Evolutionary conservation across 495 filamentous ascomycete genomes (phyloP).

Genomic region (Penicillium crystallinum): DNA sequence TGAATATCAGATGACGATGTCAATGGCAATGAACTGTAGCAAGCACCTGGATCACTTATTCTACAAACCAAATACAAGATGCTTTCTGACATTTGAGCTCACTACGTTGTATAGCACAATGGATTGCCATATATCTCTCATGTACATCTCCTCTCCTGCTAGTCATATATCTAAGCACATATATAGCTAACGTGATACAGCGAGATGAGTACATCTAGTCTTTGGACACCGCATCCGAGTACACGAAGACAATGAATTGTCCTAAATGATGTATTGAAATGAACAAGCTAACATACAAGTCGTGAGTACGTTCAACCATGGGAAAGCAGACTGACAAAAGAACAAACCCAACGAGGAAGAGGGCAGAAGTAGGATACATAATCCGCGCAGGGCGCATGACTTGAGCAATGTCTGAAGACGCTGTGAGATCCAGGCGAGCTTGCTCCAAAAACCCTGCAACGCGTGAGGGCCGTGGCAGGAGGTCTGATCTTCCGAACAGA

Average conservation of each 20-base stretch:
- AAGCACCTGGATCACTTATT: no score
- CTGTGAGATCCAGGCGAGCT: no score
- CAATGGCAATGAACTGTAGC: no score
- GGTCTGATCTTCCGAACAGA: neutral
- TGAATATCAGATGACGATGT: no score
- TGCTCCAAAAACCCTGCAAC: neutral
- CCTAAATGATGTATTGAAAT: conserved; percentile 10
- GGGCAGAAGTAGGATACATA: conserved; percentile 5
- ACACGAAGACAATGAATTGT: neutral
- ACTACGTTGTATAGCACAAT: no score
- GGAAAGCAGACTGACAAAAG: conserved; percentile 5
- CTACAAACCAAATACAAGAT: no score
- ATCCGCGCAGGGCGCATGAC: neutral
- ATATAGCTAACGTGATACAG: no score
- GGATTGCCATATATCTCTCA: no score
- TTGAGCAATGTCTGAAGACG: neutral
- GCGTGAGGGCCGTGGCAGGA: neutral
- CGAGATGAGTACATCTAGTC: no score
- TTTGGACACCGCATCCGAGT: neutral
- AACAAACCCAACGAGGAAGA: conserved; percentile 5
- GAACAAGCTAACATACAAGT: conserved; percentile 19
- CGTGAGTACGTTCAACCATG: conserved; percentile 18
- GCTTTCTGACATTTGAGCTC: no score
- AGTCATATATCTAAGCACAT: no score
- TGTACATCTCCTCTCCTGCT: no score